These are phyloP conservation scores for Stachybotrys echinatus DNA, from an alignment of 2,329 filamentous ascomycete species.

Conservation along the genomic window DNA sequence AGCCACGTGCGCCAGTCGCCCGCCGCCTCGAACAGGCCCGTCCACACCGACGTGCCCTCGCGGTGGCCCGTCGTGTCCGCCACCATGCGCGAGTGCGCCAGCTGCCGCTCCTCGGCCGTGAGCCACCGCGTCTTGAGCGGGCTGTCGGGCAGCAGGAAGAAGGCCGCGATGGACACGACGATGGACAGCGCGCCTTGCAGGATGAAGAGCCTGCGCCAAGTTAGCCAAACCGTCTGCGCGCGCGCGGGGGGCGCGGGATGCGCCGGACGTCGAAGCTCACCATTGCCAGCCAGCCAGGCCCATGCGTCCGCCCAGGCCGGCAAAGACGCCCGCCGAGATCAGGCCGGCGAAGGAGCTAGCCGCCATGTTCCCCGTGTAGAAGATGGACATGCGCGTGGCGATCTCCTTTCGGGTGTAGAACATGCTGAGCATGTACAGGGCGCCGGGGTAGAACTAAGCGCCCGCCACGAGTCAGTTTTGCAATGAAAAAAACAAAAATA, in stretches of 20 bases:
- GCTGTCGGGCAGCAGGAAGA: conserved; percentile 25
- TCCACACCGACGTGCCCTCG: conserved; percentile 28
- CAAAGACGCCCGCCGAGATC: conserved; percentile 38
- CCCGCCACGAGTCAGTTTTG: no score
- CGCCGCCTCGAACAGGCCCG: conserved; percentile 7
- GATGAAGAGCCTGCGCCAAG: conserved; percentile 11
- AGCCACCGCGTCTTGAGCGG: conserved; percentile 27
- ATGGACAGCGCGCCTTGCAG: conserved; percentile 16
- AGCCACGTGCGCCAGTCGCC: conserved; percentile 11
- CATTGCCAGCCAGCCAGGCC: conserved; percentile 25
- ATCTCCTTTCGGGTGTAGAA: conserved; percentile 50
- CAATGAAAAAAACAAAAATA: no score
- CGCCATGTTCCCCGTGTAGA: conserved; percentile 35
- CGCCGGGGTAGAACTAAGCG: conserved; percentile 31
- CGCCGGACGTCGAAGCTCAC: conserved; percentile 1
- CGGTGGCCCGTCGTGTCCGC: conserved; percentile 10
- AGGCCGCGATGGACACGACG: conserved; percentile 16
- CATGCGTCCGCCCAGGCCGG: conserved; percentile 17
- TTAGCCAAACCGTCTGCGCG: no score
- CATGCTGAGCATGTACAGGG: conserved; percentile 38
- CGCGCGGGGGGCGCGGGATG: background rate
- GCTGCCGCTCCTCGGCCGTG: conserved; percentile 24
- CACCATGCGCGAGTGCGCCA: conserved; percentile 30
- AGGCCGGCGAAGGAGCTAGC: conserved; percentile 35
- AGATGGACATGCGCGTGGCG: conserved; percentile 34